phyloP scores from a whole-genome alignment of 1,139 yeast genomes.

The Hemisphaericaspora lyxosophila region DNA sequence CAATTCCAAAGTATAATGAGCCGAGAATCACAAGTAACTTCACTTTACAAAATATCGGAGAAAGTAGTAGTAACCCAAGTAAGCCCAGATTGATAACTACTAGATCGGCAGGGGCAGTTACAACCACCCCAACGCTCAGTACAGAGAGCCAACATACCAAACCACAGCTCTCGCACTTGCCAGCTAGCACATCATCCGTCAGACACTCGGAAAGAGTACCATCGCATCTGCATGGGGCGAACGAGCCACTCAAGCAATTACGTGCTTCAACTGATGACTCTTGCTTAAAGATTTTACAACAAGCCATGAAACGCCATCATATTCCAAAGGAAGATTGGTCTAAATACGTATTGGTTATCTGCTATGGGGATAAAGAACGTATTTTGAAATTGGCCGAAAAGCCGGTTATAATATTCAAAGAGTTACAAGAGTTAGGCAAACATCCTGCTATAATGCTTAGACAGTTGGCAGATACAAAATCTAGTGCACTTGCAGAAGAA shows the following conservation, averaged over 20 bases:
- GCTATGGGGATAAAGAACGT: conserved; percentile 89
- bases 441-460: conserved; percentile 94
- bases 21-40: conserved; percentile 12
- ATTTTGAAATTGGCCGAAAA: conserved; percentile 80
- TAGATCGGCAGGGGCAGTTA: background rate
- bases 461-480: conserved; percentile 56
- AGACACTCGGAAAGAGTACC: background rate
- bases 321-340: conserved; percentile 82
- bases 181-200: background rate
- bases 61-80: background rate
- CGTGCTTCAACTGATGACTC: conserved; percentile 92
- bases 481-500: conserved; percentile 32
- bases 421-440: conserved; percentile 79
- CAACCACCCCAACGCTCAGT: background rate
- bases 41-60: conserved; percentile 14
- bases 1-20: conserved; percentile 22
- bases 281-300: conserved; percentile 83
- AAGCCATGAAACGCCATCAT: conserved; percentile 85
- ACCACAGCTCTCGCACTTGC: background rate
- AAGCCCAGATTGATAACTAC: background rate
- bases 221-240: conserved; percentile 8
- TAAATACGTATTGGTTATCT: conserved; percentile 83
- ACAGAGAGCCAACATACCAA: background rate
- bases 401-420: conserved; percentile 88
- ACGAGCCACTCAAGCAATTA: conserved; percentile 80